Conservation (phyloP, 495 filamentous ascomycete species). For the Aspergillus asperescens region DNA sequence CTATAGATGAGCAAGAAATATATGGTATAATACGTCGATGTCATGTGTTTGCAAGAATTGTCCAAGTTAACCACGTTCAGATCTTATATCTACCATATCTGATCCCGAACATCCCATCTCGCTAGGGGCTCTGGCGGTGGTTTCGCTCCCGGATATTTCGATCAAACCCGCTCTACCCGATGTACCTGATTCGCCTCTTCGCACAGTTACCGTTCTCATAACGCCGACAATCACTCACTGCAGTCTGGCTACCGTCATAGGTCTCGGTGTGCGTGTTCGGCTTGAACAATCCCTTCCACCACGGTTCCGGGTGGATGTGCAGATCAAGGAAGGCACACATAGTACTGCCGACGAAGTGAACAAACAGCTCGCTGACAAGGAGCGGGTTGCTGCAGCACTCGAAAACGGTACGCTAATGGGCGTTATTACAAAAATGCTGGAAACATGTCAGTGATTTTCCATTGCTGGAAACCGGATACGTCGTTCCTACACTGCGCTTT, state of each 20-base stretch:
- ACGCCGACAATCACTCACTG: constrained; percentile 98
- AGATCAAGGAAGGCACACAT: constrained; percentile 94
- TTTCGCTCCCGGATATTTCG: constrained; percentile 86
- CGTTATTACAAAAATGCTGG: constrained; percentile 87
- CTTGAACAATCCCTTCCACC: constrained; percentile 87
- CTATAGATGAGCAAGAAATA: constrained; percentile 93
- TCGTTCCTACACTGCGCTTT: background rate
- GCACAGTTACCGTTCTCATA: constrained; percentile 55
- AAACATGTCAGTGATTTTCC: constrained; percentile 57
- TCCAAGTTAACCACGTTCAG: constrained; percentile 40
- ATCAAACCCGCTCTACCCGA: constrained; percentile 60
- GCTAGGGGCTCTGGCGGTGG: constrained; percentile 84
- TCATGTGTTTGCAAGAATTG: background rate
- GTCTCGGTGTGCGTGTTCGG: constrained; percentile 84
- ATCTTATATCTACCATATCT: constrained; percentile 87
- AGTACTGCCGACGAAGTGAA: constrained; percentile 90
- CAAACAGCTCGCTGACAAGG: constrained; percentile 94
- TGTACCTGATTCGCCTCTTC: constrained; percentile 39
- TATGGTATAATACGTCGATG: constrained; percentile 66
- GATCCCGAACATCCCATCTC: constrained; percentile 96
- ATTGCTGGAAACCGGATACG: background rate
- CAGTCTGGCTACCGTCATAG: constrained; percentile 92
- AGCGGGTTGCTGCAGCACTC: constrained; percentile 87
- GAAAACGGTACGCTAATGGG: constrained; percentile 89
- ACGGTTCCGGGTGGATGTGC: constrained; percentile 87